Evolutionary conservation across 352 stramenopile genomes (phyloP).

Genomic region (Peronospora tabacina): DNA sequence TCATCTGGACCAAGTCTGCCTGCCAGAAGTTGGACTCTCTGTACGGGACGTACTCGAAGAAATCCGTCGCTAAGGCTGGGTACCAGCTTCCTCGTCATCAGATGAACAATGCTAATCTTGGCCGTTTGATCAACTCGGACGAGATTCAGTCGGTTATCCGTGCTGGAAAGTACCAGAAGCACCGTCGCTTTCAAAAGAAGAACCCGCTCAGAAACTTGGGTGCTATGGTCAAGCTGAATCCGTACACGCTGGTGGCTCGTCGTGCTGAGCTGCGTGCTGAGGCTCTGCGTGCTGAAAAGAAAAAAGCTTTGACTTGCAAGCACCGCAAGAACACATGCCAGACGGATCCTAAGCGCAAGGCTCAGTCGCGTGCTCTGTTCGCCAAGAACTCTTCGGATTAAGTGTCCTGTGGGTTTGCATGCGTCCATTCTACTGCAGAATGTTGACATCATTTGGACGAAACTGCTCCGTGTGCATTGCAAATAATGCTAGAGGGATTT

Average conservation of each 20-base stretch:
- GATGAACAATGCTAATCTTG: constrained; percentile 98
- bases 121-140: constrained; percentile 99
- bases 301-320: constrained; percentile 66
- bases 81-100: constrained; percentile 90
- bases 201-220: constrained; percentile 95
- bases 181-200: constrained; percentile 92
- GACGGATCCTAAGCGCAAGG: constrained; percentile 61
- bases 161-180: constrained; percentile 88
- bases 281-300: constrained; percentile 85
- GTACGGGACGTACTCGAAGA: constrained; percentile 92
- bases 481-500: not conserved
- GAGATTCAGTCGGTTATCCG: constrained; percentile 96
- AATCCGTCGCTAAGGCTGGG: constrained; percentile 86
- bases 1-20: constrained; percentile 97
- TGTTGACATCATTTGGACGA: constrained; percentile 7
- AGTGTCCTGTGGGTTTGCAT: constrained; percentile 10
- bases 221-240: constrained; percentile 95
- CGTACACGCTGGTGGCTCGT: constrained; percentile 91
- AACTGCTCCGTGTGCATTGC: constrained; percentile 8
- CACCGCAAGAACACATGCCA: constrained; percentile 85
- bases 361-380: constrained; percentile 70
- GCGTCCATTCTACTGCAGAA: constrained; percentile 3
- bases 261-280: constrained; percentile 85
- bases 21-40: constrained; percentile 96
- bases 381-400: constrained; percentile 79